These are phyloP conservation scores for Citrus australasica DNA, from an alignment of 345 rosid genomes.

Conservation along the genomic window DNA sequence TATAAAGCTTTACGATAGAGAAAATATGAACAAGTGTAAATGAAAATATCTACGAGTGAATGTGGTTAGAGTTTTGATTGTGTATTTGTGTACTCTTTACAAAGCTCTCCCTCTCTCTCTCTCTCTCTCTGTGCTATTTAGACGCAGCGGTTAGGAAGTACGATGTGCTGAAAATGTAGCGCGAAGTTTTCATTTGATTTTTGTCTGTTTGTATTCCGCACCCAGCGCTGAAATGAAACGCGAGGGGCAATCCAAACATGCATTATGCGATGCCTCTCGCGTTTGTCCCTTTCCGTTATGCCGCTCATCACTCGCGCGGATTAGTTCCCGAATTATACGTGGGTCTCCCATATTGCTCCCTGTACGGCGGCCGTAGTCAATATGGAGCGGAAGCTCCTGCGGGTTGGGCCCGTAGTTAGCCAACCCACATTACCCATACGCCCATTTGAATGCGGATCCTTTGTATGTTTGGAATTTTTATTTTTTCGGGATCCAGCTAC, in stretches of 20 bases:
- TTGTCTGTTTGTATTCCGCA: not conserved
- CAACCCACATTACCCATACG: not conserved
- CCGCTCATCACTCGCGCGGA: constrained; percentile 3
- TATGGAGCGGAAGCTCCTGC: not conserved
- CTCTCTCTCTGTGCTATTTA: not conserved
- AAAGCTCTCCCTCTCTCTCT: not conserved
- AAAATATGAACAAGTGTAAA: not conserved
- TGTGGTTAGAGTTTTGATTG: constrained; percentile 1
- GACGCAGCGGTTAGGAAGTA: not conserved
- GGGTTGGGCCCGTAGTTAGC: not conserved
- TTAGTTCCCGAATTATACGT: not conserved
- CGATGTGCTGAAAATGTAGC: not conserved
- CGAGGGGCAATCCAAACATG: not conserved
- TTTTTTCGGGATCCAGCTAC: too few species aligned
- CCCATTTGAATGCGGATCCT: not conserved
- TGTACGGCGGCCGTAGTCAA: not conserved
- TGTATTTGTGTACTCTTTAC: not conserved
- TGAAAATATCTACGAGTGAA: not conserved
- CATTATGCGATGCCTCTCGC: not conserved
- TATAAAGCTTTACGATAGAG: not conserved
- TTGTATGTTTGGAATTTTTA: not conserved
- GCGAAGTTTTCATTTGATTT: not conserved
- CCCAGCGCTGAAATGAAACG: not conserved
- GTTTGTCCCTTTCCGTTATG: not conserved
- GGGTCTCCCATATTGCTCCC: too few species aligned